A percentile compares a stretch with the other conserved stretches of the same genome.
These are phyloP conservation scores for Aspergillus saccharolyticus DNA, from an alignment of 495 filamentous ascomycete genomes.

Conservation along the genomic window DNA sequence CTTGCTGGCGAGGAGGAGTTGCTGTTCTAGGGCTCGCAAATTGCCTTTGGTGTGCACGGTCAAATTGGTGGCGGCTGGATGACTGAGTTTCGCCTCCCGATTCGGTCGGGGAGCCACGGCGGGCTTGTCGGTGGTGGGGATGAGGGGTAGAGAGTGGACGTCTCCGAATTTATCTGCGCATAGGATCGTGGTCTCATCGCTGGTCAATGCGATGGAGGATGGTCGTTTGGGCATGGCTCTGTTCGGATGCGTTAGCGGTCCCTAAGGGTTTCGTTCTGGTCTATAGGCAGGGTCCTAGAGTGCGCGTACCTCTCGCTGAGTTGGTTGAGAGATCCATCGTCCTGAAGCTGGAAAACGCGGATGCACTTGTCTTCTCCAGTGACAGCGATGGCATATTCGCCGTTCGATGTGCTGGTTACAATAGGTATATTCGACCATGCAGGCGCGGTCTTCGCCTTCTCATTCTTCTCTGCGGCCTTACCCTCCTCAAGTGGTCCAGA, in stretches of 20 bases:
- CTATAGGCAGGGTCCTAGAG: neutral
- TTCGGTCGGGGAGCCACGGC: constrained; percentile 17
- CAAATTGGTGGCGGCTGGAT: constrained; percentile 59
- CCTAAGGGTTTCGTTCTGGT: neutral
- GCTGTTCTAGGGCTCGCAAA: constrained; percentile 65
- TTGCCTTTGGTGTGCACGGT: constrained; percentile 86
- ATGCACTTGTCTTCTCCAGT: constrained; percentile 89
- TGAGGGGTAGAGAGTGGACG: constrained; percentile 81
- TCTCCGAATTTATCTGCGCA: constrained; percentile 94
- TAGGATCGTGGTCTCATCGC: constrained; percentile 65
- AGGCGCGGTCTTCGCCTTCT: constrained; percentile 16
- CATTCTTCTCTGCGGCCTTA: constrained; percentile 20
- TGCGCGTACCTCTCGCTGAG: constrained; percentile 64
- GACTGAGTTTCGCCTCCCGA: constrained; percentile 31
- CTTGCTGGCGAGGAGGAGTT: constrained; percentile 49
- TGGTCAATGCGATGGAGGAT: constrained; percentile 63
- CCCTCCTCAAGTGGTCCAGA: constrained; percentile 19
- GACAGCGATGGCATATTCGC: constrained; percentile 64
- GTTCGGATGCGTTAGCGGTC: constrained; percentile 4
- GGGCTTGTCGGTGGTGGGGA: constrained; percentile 39
- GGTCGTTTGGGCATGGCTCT: constrained; percentile 89
- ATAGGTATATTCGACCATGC: constrained; percentile 50
- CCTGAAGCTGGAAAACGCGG: constrained; percentile 67
- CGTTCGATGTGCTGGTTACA: constrained; percentile 53
- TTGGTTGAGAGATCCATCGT: constrained; percentile 55